Conservation (phyloP, 306 rosid genomes). For the Gastrolobium bilobum region DNA sequence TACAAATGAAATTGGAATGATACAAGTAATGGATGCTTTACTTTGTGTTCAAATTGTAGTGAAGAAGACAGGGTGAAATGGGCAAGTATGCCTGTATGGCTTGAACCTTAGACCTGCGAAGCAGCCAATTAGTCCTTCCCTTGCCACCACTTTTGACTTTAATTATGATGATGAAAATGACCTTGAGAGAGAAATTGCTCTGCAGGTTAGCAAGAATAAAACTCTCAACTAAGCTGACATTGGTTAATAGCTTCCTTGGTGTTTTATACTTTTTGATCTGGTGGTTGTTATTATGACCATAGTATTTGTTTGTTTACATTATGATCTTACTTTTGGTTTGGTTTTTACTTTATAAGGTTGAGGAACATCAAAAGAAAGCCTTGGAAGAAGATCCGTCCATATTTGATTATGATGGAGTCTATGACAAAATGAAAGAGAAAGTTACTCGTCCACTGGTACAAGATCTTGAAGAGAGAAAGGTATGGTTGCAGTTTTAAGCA, state of each 20-base stretch:
- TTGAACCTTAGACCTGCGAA: conserved; percentile 80
- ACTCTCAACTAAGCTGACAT: conserved; percentile 68
- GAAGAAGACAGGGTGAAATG: conserved; percentile 56
- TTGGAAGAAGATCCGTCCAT: conserved; percentile 84
- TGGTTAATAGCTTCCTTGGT: conserved; percentile 7
- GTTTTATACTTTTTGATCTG: conserved; percentile 3
- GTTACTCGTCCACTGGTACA: conserved; percentile 64
- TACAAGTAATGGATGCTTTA: conserved; percentile 14
- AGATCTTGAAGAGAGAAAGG: conserved; percentile 85
- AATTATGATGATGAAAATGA: conserved; percentile 73
- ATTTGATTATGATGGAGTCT: conserved; percentile 89
- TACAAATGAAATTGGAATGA: conserved; percentile 19
- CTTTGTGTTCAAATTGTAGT: conserved; percentile 35
- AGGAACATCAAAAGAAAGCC: conserved; percentile 87
- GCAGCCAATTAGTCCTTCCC: conserved; percentile 63
- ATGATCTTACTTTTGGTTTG: conserved; percentile 36
- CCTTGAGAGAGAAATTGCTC: conserved; percentile 84
- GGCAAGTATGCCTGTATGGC: conserved; percentile 69
- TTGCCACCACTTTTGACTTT: conserved; percentile 68
- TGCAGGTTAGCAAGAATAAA: conserved; percentile 85
- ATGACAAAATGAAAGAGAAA: conserved; percentile 85
- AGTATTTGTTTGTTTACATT: background rate
- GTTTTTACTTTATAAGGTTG: conserved; percentile 59
- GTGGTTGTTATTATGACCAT: background rate
- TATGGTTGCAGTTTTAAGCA: conserved; percentile 34